A percentile compares a stretch with the other conserved stretches of the same genome.
These are phyloP conservation scores for Gossypium ekmanianum DNA, from an alignment of 345 rosid species.

Conservation along the genomic window DNA sequence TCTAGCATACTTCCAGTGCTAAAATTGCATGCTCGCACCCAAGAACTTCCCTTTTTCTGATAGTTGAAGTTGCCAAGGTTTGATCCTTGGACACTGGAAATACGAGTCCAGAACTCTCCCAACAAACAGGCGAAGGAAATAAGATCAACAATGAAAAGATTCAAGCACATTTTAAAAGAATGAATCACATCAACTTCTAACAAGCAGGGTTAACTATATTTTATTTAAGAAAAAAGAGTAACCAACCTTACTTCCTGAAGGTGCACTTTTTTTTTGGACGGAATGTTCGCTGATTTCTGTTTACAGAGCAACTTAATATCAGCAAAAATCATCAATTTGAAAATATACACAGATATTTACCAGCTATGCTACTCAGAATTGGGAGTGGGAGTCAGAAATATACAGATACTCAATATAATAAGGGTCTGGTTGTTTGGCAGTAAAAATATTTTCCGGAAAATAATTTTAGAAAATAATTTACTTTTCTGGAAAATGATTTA, in stretches of 20 bases:
- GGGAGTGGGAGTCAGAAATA: neutral
- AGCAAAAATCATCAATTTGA: slow-evolving; percentile 13
- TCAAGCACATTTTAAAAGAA: neutral
- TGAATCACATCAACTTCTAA: neutral
- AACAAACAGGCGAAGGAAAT: no score
- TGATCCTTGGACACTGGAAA: no score
- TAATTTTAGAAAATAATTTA: no score
- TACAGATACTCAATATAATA: neutral
- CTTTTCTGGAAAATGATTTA: no score
- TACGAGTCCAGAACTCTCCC: no score
- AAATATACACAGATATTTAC: slow-evolving; percentile 23
- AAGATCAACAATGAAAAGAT: neutral
- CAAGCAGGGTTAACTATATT: neutral
- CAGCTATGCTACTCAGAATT: neutral
- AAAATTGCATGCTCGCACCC: neutral
- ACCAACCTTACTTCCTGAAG: slow-evolving; percentile 97
- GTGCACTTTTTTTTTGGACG: slow-evolving; percentile 98
- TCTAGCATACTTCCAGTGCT: neutral
- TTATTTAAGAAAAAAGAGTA: neutral
- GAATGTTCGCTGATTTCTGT: slow-evolving; percentile 94
- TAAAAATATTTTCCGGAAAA: no score
- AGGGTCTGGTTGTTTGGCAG: no score
- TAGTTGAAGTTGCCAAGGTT: no score
- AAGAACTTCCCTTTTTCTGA: neutral
- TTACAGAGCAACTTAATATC: slow-evolving; percentile 14